phyloP scores from a whole-genome alignment of 2,329 filamentous ascomycete genomes.

The Diplodia corticola region DNA sequence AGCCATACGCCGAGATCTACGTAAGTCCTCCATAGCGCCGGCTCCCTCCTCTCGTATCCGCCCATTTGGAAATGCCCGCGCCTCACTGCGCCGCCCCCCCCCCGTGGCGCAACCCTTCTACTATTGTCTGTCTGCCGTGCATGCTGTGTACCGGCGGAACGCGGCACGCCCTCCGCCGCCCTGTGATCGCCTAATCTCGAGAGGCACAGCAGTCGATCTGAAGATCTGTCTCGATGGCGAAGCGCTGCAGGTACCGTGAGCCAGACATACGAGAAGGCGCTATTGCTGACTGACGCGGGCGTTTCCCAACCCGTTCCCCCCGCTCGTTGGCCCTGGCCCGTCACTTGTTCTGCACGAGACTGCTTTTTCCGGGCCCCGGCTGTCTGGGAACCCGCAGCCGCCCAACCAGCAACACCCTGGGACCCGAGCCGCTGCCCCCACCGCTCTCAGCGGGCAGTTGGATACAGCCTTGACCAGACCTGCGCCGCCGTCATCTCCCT shows the following conservation, averaged over 20 bases:
- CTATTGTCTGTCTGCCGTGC: constrained; percentile 5
- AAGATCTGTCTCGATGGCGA: constrained; percentile 6
- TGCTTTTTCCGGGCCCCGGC: constrained; percentile 26
- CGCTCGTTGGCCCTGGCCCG: background rate
- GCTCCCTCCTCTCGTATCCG: constrained; percentile 30
- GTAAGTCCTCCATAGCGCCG: constrained; percentile 56
- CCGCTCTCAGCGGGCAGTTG: background rate
- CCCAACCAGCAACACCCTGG: constrained; percentile 5
- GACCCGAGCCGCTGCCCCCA: constrained; percentile 14
- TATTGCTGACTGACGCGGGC: background rate
- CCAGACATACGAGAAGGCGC: background rate
- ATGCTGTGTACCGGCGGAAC: constrained; percentile 1
- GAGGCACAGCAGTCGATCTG: background rate
- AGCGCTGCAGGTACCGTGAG: constrained; percentile 1
- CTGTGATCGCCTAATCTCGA: background rate
- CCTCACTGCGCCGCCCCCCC: background rate
- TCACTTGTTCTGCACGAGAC: constrained; percentile 29
- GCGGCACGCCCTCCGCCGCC: background rate
- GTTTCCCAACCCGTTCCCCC: background rate
- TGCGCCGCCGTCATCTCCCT: background rate
- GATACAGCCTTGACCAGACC: background rate
- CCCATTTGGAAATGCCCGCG: background rate
- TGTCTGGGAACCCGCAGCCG: constrained; percentile 12
- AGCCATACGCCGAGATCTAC: constrained; percentile 75
- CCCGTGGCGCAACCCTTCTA: background rate